Base-by-base conservation (phyloP, 2,329 filamentous ascomycete species). In the Lecanicillium sp. region DNA sequence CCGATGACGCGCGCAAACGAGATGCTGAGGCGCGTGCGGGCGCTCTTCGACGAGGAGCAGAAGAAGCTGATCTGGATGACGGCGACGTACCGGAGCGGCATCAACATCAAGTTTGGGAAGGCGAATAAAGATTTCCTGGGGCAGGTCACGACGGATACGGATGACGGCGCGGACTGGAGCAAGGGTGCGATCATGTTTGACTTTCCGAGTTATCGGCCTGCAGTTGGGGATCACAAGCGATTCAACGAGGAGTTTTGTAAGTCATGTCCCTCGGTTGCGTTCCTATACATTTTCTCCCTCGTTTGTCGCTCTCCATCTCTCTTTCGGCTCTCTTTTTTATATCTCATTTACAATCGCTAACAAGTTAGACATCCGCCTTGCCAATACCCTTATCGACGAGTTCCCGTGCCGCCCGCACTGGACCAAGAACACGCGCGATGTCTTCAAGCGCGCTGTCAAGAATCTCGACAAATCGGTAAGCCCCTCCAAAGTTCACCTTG, bases 151-250 rank as follows among this genome's bases (percentile, higher is more conserved):
- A 69, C 68, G 44, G 66, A 67, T 53, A 75, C 73, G 7, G 63
- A 64, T 1, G 73, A 75, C 48, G 69, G 68, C 4, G 69, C 64
- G 37, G 73, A 76, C 55, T 76, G 71, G 71, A 58, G 53, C 42
- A 68, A 73, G 56, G 74, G 73, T 2, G 66, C 69, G 17, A 74
- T 77, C 55, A 77, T 76, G 73, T 72, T 77, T 52, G 73, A 77
- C 54, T 77, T 76, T 54, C 73, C 73, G 2, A 67, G 61, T 17
- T 77, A 70, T 56, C 64, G 68, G 43, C 72, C 74, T 0, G 66
- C 56, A 2, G 55, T 66, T 8, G 73, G 73, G 1, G 71, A 76
- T 47, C 58, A 67, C 4, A 60, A 67, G 57, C 67, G 73, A 38
- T 76, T 69, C 53, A 76, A 76, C 48, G 72, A 74, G 58, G 62